These are phyloP conservation scores for Coelastrella sp. DNA, from an alignment of 139 green algal species.

Conservation along the genomic window DNA sequence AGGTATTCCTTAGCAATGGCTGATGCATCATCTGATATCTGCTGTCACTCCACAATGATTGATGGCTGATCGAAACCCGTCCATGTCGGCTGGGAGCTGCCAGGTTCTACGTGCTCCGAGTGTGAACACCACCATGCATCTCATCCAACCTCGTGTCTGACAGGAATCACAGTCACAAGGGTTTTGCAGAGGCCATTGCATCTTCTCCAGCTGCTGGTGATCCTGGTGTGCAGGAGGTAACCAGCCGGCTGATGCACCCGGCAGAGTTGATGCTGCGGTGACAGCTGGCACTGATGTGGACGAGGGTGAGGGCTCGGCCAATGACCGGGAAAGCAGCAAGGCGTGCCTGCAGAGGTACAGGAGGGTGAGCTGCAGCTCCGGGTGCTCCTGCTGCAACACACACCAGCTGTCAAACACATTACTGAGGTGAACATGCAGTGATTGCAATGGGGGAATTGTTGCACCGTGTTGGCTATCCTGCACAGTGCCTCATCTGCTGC, in stretches of 20 bases:
- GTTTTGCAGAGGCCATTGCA: neutral
- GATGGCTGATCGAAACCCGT: too few species aligned
- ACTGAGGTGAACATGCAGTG: neutral
- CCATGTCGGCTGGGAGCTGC: too few species aligned
- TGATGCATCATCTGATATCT: too few species aligned
- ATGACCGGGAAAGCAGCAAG: slow-evolving; percentile 59
- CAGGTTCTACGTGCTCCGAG: too few species aligned
- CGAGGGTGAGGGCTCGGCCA: neutral
- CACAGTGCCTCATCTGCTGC: neutral
- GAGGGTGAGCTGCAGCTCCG: slow-evolving; percentile 30
- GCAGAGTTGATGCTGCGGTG: neutral
- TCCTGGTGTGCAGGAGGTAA: neutral
- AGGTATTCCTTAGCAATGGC: too few species aligned
- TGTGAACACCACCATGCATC: too few species aligned
- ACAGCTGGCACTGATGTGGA: neutral
- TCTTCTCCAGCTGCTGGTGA: neutral
- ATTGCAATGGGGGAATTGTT: neutral
- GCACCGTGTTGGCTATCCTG: neutral
- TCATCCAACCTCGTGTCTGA: too few species aligned
- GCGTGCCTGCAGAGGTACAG: slow-evolving; percentile 84
- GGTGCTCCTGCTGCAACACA: neutral
- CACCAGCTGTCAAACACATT: neutral
- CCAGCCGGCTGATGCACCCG: neutral
- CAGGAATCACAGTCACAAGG: neutral
- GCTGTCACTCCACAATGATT: too few species aligned